Conservation (phyloP, 2,329 filamentous ascomycete species). For the Coleophoma crateriformis region DNA sequence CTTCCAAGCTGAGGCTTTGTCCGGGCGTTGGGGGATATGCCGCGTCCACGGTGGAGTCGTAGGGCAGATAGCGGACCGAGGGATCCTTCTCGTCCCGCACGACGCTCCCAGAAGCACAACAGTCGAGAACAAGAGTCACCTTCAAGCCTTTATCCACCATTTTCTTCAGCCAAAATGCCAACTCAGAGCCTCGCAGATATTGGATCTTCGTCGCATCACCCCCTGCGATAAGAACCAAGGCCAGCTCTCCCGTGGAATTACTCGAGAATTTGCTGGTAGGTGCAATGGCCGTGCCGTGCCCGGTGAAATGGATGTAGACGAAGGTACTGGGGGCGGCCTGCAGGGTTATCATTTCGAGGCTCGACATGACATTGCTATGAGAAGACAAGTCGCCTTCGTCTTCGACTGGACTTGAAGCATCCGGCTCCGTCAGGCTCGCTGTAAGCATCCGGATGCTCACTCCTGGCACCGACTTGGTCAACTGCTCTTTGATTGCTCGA, state of each 20-base stretch:
- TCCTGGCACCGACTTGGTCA: too few relatives aligned
- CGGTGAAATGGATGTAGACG: constrained; percentile 18
- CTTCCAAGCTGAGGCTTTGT: neutral
- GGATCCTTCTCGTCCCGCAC: constrained; percentile 1
- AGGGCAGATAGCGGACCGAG: neutral
- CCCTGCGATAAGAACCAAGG: constrained; percentile 6
- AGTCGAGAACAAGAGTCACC: constrained; percentile 12
- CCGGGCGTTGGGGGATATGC: neutral
- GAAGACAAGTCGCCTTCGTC: constrained; percentile 8
- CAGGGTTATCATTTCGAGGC: constrained; percentile 5
- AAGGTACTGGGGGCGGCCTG: constrained; percentile 8
- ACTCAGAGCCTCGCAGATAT: constrained; percentile 6
- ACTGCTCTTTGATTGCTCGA: too few relatives aligned
- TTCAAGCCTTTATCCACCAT: constrained; percentile 10
- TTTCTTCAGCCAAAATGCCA: constrained; percentile 4
- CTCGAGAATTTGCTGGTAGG: constrained; percentile 4
- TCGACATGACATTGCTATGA: constrained; percentile 9
- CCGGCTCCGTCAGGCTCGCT: neutral
- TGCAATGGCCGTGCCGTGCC: constrained; percentile 7
- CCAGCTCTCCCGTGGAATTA: constrained; percentile 2
- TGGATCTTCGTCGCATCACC: constrained; percentile 1
- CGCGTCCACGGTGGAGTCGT: neutral
- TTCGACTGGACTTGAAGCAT: neutral
- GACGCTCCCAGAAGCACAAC: constrained; percentile 13
- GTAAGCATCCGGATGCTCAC: constrained; percentile 2